These are phyloP conservation scores for Orbilia brochopaga DNA, from an alignment of 2,329 filamentous ascomycete species.

Conservation along the genomic window DNA sequence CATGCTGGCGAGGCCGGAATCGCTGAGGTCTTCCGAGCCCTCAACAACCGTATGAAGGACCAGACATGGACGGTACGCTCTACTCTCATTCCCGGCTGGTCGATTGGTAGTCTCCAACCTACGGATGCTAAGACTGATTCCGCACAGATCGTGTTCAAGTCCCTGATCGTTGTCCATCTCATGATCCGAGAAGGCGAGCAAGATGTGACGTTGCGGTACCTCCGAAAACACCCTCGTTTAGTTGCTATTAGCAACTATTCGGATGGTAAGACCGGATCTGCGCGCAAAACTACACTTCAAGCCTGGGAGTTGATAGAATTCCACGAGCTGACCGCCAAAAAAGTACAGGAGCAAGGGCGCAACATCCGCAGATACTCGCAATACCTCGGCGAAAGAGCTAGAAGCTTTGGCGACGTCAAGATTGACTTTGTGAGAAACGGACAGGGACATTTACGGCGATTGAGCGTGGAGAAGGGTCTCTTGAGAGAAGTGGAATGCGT, in stretches of 20 bases:
- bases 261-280: constrained; percentile 70
- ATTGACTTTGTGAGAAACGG: constrained; percentile 87
- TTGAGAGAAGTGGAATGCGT: constrained; percentile 89
- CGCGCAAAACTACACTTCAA: constrained; percentile 32
- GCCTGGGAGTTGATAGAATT: constrained; percentile 37
- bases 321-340: constrained; percentile 41
- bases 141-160: constrained; percentile 76
- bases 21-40: constrained; percentile 89
- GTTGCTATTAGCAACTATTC: constrained; percentile 89
- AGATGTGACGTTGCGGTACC: constrained; percentile 83
- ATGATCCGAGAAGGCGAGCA: constrained; percentile 96
- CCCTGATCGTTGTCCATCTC: constrained; percentile 89
- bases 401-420: constrained; percentile 81
- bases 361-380: constrained; percentile 92
- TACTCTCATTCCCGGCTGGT: not conserved
- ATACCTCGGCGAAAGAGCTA: constrained; percentile 82
- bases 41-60: constrained; percentile 87
- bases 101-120: not conserved
- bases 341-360: constrained; percentile 90
- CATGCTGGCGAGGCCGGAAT: constrained; percentile 94
- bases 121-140: constrained; percentile 9
- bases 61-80: constrained; percentile 90
- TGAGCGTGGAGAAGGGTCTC: constrained; percentile 89
- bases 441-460: constrained; percentile 79
- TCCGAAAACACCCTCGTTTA: constrained; percentile 80